Evolutionary conservation across 2,329 filamentous ascomycete genomes (phyloP), one percentile per base, ranked within the genome.

Genomic region (Cadophora sp.): DNA sequence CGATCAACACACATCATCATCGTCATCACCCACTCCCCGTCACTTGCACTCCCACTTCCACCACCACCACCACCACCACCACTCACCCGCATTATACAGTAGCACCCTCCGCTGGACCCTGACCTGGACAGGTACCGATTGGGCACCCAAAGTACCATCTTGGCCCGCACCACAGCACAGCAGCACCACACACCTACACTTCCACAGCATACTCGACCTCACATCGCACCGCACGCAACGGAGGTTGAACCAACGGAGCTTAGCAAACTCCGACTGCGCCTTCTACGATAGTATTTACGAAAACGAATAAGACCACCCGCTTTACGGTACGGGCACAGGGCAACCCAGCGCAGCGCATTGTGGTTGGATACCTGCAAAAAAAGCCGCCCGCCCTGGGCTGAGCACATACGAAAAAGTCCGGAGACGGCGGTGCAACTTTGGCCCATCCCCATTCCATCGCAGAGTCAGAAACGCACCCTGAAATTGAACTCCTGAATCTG

Each of bases 231-330:
- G 40, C 40, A 43, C 22, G 16, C 40, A 59, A 22, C 62, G 48
- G 62, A 34, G 37, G 31, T 43, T 27, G 26, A 48, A 16, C 7
- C 40, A 43, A 16, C 31, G 31, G 51, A 58, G 27, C 37, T 37
- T 64, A 19, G 22, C 43, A 62, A 67, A 56, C n/a, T 51, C 65
- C 56, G 58, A 43, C 43, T 22, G 26, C 29, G 58, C 46, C n/a
- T n/a, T n/a, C n/a, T n/a, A n/a, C n/a, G n/a, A n/a, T n/a, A n/a
- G n/a, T n/a, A n/a, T n/a, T 37, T 29, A 64, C 43, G 64, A 62
- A 61, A 66, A 55, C 56, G 56, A 66, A 62, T 55, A 62, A 66
- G 56, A 66, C 46, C 14, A 12, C 29, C n/a, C 48, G 40, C 59
- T 62, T 24, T 46, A 48, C 59, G 40, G 40, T 43, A 43, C 40